Evolutionary conservation across 257 asterid species (phyloP).

Genomic region (Hygrophila difformis): DNA sequence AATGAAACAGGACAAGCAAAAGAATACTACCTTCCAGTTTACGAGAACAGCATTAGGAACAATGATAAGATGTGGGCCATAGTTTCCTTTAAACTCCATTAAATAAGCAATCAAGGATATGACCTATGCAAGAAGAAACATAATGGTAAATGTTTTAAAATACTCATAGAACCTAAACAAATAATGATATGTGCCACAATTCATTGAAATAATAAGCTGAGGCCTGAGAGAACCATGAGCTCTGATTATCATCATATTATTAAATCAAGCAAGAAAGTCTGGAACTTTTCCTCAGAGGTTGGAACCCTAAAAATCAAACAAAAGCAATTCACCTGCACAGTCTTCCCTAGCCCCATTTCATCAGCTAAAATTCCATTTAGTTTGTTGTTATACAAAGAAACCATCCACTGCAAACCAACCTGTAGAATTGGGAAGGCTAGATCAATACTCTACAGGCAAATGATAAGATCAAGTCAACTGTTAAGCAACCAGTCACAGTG

Average conservation of each 20-base stretch:
- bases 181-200: too few species aligned
- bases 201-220: too few species aligned
- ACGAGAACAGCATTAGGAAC: conserved; percentile 99
- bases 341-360: conserved; percentile 99
- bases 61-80: conserved; percentile 96
- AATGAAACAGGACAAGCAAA: conserved; percentile 16
- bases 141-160: too few species aligned
- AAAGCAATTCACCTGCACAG: conserved; percentile 73
- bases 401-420: conserved; percentile 99
- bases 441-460: conserved; percentile 13
- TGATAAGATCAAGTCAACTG: conserved; percentile 4
- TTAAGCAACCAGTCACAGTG: too few species aligned
- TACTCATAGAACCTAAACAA: too few species aligned
- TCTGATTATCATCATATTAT: too few species aligned
- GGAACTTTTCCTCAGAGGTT: too few species aligned
- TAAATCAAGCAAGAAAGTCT: too few species aligned
- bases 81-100: conserved; percentile 98
- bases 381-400: conserved; percentile 91
- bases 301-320: too few species aligned
- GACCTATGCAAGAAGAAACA: conserved; percentile 45
- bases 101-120: conserved; percentile 93
- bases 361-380: conserved; percentile 98
- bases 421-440: conserved; percentile 32
- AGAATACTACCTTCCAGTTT: conserved; percentile 82
- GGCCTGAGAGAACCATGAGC: too few species aligned